Conservation (phyloP, 2,329 filamentous ascomycete genomes). For the Diplodia seriata region DNA sequence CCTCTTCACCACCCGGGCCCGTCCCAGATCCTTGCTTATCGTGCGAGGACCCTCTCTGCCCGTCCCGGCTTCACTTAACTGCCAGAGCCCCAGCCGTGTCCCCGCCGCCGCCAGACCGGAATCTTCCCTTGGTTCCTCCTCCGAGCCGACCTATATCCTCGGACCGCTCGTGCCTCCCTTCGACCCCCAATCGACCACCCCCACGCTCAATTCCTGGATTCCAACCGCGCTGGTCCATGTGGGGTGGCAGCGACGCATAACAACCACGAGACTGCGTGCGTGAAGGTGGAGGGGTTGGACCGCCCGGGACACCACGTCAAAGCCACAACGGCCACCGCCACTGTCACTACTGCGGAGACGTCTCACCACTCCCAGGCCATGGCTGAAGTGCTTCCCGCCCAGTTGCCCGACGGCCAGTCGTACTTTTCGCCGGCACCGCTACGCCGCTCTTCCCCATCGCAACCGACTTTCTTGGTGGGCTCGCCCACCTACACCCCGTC, state of each 20-base stretch:
- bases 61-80: conserved; percentile 24
- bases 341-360: conserved; percentile 12
- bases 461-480: conserved; percentile 52
- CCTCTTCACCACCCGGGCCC: conserved; percentile 27
- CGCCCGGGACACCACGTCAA: neutral
- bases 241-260: conserved; percentile 26
- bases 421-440: conserved; percentile 52
- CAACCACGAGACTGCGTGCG: conserved; percentile 24
- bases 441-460: conserved; percentile 51
- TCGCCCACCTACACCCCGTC: conserved; percentile 38
- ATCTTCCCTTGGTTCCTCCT: conserved; percentile 29
- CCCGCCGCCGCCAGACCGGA: conserved; percentile 23
- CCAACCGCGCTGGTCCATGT: conserved; percentile 19
- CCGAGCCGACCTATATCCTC: conserved; percentile 23
- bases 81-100: conserved; percentile 23
- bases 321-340: conserved; percentile 22
- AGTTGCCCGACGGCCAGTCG: conserved; percentile 52
- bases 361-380: conserved; percentile 40
- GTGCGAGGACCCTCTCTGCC: conserved; percentile 20
- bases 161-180: neutral
- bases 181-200: neutral
- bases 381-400: conserved; percentile 53
- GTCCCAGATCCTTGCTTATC: conserved; percentile 25
- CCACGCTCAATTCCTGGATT: conserved; percentile 12
- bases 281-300: conserved; percentile 27